Percentiles rank a stretch among this genome's conserved stretches.
phyloP scores from a whole-genome alignment of 805 yeast genomes.

The Kodamaea jinghongensis region DNA sequence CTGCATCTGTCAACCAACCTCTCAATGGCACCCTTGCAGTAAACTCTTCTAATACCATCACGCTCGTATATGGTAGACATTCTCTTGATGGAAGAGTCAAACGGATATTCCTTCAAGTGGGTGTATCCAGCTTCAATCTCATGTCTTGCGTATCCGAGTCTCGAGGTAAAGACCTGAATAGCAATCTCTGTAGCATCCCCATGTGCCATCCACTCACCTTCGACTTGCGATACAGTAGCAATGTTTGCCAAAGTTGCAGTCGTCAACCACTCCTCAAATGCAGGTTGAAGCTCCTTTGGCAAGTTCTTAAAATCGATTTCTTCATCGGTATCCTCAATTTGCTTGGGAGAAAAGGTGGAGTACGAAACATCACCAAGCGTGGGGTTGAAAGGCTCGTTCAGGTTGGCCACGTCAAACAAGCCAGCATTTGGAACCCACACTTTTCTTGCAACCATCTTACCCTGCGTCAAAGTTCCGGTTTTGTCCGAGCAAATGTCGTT shows the following conservation, averaged over 20 bases:
- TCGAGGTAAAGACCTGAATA: slow-evolving; percentile 70
- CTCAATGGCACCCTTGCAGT: slow-evolving; percentile 77
- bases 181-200: slow-evolving; percentile 93
- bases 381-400: slow-evolving; percentile 65
- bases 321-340: slow-evolving; percentile 35
- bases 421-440: slow-evolving; percentile 70
- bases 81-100: slow-evolving; percentile 70
- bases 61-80: slow-evolving; percentile 59
- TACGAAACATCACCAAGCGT: slow-evolving; percentile 48
- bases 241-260: slow-evolving; percentile 79
- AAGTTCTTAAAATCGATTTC: slow-evolving; percentile 28
- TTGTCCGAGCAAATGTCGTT: slow-evolving; percentile 80
- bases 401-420: slow-evolving; percentile 49
- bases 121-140: slow-evolving; percentile 25
- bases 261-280: slow-evolving; percentile 51
- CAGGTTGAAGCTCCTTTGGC: slow-evolving; percentile 13
- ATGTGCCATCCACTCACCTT: slow-evolving; percentile 65
- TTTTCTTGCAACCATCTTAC: slow-evolving; percentile 70
- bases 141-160: slow-evolving; percentile 50
- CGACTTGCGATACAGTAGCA: slow-evolving; percentile 57
- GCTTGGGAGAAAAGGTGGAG: slow-evolving; percentile 34
- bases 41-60: slow-evolving; percentile 31
- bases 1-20: slow-evolving; percentile 57
- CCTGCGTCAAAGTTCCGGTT: slow-evolving; percentile 80
- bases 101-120: slow-evolving; percentile 67